Evolutionary conservation across 768 basidiomycete species (phyloP).

Genomic region (Lentinula guzmanii): DNA sequence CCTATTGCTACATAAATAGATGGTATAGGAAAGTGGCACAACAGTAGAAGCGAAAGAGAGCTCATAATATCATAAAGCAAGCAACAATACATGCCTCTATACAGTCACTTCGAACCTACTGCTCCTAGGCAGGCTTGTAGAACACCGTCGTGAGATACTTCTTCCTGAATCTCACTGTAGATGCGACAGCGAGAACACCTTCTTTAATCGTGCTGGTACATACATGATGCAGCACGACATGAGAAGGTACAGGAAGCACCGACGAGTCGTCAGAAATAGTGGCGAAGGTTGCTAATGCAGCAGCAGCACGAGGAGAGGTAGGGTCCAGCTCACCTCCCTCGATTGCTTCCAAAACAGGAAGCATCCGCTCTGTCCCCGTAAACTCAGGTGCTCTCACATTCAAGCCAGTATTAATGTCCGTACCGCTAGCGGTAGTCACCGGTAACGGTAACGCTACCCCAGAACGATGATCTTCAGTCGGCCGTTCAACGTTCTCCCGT

Average conservation of each 20-base stretch:
- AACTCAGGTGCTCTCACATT: slow-evolving; percentile 11
- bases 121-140: slow-evolving; percentile 48
- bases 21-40: neutral
- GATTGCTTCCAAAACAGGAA: slow-evolving; percentile 14
- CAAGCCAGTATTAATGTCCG: slow-evolving; percentile 14
- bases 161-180: slow-evolving; percentile 84
- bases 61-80: neutral
- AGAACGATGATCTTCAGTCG: neutral
- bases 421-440: slow-evolving; percentile 17
- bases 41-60: neutral
- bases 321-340: slow-evolving; percentile 22
- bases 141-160: slow-evolving; percentile 91
- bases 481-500: slow-evolving; percentile 16
- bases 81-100: neutral
- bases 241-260: slow-evolving; percentile 87
- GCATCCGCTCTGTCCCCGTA: slow-evolving; percentile 14
- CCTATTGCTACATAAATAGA: slow-evolving; percentile 2
- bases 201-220: slow-evolving; percentile 93
- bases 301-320: slow-evolving; percentile 29
- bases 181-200: slow-evolving; percentile 88
- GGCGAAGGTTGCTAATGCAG: slow-evolving; percentile 21
- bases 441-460: neutral
- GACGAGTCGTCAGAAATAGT: slow-evolving; percentile 75
- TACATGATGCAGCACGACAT: slow-evolving; percentile 91
- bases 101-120: neutral